These are phyloP conservation scores for Cryptosporidium parvum DNA, from an alignment of 169 alveolate species.

Conservation along the genomic window DNA sequence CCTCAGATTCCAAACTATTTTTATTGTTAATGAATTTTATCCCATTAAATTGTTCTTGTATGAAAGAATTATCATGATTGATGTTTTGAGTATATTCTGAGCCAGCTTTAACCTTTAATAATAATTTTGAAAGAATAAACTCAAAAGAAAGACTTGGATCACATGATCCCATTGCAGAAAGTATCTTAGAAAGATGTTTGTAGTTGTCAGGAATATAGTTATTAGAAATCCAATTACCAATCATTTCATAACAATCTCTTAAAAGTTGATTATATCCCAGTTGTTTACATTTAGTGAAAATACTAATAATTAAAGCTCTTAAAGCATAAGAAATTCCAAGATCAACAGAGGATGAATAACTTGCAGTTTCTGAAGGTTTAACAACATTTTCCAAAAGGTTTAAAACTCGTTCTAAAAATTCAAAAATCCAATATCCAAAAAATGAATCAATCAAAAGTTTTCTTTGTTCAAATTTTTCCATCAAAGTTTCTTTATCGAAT, in stretches of 20 bases:
- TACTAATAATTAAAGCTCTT: conserved; percentile 15
- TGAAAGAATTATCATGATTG: not conserved
- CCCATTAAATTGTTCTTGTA: not conserved
- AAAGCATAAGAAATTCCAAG: conserved; percentile 62
- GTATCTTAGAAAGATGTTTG: conserved; percentile 57
- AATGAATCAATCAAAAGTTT: conserved; percentile 20
- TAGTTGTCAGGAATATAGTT: conserved; percentile 61
- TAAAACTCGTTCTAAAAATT: conserved; percentile 30
- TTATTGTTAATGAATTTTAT: not conserved
- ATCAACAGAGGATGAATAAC: conserved; percentile 56
- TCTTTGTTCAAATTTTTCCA: conserved; percentile 21
- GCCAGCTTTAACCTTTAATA: conserved; percentile 2
- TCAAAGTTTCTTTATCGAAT: not conserved
- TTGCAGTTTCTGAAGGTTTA: conserved; percentile 56
- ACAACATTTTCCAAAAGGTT: conserved; percentile 53
- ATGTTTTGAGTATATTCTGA: not conserved
- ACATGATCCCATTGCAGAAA: conserved; percentile 52
- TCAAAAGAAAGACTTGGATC: conserved; percentile 38
- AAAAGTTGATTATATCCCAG: conserved; percentile 35
- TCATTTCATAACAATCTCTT: conserved; percentile 32
- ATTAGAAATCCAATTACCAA: conserved; percentile 34
- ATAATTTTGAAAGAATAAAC: conserved; percentile 4
- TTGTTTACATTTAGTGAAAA: conserved; percentile 31
- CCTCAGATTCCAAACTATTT: conserved; percentile 17
- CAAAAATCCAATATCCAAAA: conserved; percentile 32